A percentile compares a stretch with the other conserved stretches of the same genome.
phyloP scores from a whole-genome alignment of 2,329 filamentous ascomycete species.

The Stagonosporopsis chrysanthemi region DNA sequence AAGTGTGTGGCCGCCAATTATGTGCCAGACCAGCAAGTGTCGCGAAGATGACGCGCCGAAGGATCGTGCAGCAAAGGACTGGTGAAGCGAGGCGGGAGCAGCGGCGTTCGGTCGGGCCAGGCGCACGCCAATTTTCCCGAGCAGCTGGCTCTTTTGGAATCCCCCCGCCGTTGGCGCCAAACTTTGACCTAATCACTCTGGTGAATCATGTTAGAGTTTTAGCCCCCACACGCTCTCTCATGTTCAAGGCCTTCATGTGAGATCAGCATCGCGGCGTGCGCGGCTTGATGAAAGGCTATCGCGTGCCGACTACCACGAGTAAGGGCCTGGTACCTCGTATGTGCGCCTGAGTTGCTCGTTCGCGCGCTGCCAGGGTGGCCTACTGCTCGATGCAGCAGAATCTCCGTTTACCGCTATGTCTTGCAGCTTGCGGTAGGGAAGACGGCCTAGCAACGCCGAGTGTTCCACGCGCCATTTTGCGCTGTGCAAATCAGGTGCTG shows the following conservation, averaged over 20 bases:
- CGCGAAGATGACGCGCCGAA: conserved; percentile 18
- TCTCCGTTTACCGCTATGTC: neutral
- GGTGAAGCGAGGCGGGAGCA: conserved; percentile 16
- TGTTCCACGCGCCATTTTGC: neutral
- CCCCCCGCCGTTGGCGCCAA: conserved; percentile 7
- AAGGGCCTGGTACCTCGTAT: neutral
- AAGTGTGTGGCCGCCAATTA: conserved; percentile 4
- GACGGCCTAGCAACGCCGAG: neutral
- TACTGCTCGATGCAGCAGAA: conserved; percentile 2
- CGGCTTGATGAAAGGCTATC: too few relatives aligned
- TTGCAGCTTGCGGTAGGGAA: neutral
- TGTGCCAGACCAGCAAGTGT: conserved; percentile 9
- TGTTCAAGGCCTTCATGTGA: neutral
- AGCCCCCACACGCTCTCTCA: neutral
- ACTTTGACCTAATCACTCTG: neutral
- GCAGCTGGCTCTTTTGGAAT: neutral
- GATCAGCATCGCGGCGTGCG: conserved; percentile 9
- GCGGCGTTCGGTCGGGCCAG: conserved; percentile 16
- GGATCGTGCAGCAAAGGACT: conserved; percentile 15
- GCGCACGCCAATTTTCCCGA: neutral
- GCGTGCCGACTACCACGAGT: too few relatives aligned
- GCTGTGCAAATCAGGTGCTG: conserved; percentile 9
- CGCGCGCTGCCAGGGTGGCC: neutral
- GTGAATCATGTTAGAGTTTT: conserved; percentile 17
- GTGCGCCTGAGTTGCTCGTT: conserved; percentile 4